Base-by-base conservation (phyloP, 23 red algal species). In the Gracilariopsis chorda region DNA sequence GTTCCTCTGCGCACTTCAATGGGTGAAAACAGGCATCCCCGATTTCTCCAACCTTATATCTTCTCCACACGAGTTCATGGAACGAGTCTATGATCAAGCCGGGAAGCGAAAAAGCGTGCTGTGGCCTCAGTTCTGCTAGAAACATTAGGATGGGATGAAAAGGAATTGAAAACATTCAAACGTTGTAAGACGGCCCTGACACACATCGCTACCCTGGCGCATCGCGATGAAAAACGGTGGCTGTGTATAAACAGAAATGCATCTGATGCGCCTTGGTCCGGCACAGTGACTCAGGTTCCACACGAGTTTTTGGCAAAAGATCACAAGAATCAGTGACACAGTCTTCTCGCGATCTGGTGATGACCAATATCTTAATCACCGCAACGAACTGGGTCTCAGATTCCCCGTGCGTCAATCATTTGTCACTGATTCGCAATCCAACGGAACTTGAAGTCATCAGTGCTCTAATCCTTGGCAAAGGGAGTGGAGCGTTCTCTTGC, bases 321-420 rank as follows among this genome's bases (percentile, higher is more conserved):
- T 16, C 74, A 79, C 74, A 28, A 79, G n/a, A n/a, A n/a, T n/a
- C n/a, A n/a, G n/a, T n/a, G n/a, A n/a, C n/a, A n/a, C n/a, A n/a
- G n/a, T n/a, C n/a, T n/a, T n/a, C n/a, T n/a, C n/a, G n/a, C n/a
- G n/a, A n/a, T n/a, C n/a, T n/a, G n/a, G n/a, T n/a, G n/a, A n/a
- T n/a, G n/a, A 77, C 68, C 6, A 77, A 77, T 16, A 28, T 1
- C 29, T n/a, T 77, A 28, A 77, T 48, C 1, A 44, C 72, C 0
- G 72, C 72, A 41, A 77, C 48, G 35, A 77, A 52, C 3, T 44
- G n/a, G 6, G 72, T 77, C 16, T 77, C 72, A 27, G 72, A 48
- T 37, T 77, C 72, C 29, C 72, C 72, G 32, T 77, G 72, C 29
- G 6, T 77, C 11, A 77, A n/a, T 12, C 20, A 7, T 4, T 28